Evolutionary conservation across 371 early-diverging fungal species (phyloP).

Genomic region (Mortierella sp.): DNA sequence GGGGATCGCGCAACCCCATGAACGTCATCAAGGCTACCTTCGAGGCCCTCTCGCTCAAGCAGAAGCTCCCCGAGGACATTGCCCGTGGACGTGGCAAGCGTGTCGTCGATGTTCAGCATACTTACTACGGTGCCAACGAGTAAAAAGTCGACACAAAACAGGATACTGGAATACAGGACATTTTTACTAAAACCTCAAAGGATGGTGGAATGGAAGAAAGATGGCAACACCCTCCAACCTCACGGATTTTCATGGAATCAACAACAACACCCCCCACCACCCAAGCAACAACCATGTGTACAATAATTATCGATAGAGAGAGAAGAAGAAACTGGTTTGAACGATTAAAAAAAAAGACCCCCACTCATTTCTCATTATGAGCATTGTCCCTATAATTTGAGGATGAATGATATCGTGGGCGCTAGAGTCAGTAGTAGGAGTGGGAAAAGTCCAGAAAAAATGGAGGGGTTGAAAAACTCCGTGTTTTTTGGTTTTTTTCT

Average conservation of each 20-base stretch:
- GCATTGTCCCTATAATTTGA: neutral
- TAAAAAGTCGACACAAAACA: conserved; percentile 16
- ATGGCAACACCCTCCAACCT: neutral
- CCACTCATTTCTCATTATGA: neutral
- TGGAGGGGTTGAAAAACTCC: neutral
- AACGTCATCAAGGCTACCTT: conserved; percentile 98
- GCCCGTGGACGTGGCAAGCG: conserved; percentile 93
- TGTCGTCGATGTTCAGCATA: conserved; percentile 90
- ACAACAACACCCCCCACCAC: neutral
- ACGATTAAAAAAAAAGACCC: conserved; percentile 5
- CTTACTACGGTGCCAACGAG: conserved; percentile 78
- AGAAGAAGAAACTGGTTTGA: neutral
- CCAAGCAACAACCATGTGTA: conserved; percentile 2
- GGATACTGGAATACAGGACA: neutral
- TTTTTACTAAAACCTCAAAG: neutral
- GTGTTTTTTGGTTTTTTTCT: neutral
- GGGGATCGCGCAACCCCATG: conserved; percentile 95
- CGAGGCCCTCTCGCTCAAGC: conserved; percentile 86
- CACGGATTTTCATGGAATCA: neutral
- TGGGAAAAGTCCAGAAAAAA: neutral
- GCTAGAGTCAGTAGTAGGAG: neutral
- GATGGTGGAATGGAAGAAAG: neutral
- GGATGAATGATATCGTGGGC: no score
- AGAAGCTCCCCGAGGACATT: conserved; percentile 90
- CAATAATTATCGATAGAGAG: conserved; percentile 16